Conservation (phyloP, 345 rosid species). For the Lepidium didymum region DNA sequence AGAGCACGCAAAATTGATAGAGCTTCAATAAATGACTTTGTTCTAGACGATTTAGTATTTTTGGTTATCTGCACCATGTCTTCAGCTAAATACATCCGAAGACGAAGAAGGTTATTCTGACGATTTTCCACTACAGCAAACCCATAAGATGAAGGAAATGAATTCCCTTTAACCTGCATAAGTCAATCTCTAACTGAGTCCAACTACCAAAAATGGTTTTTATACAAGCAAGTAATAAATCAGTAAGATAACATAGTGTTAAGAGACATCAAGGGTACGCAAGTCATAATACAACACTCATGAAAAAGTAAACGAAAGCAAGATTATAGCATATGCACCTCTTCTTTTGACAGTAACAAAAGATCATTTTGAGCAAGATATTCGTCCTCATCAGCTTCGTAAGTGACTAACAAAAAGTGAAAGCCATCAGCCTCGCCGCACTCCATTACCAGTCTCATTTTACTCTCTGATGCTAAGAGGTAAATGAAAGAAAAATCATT, state of each 20-base stretch:
- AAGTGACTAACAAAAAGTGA: slow-evolving; percentile 51
- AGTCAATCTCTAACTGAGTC: background rate
- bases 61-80: slow-evolving; percentile 45
- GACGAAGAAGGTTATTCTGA: slow-evolving; percentile 51
- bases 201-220: background rate
- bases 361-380: slow-evolving; percentile 72
- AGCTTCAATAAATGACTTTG: slow-evolving; percentile 39
- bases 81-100: slow-evolving; percentile 78
- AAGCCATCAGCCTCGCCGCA: slow-evolving; percentile 71
- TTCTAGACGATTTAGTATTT: slow-evolving; percentile 27
- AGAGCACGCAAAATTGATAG: slow-evolving; percentile 50
- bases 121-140: slow-evolving; percentile 89
- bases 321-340: slow-evolving; percentile 35
- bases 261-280: background rate
- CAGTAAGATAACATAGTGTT: background rate
- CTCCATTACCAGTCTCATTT: slow-evolving; percentile 59
- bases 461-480: slow-evolving; percentile 45
- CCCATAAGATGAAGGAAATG: slow-evolving; percentile 60
- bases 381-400: slow-evolving; percentile 43
- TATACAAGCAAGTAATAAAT: background rate
- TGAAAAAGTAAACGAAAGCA: background rate
- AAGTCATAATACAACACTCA: background rate
- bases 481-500: background rate
- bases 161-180: slow-evolving; percentile 51
- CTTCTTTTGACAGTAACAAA: slow-evolving; percentile 63